Evolutionary conservation across 1,284 basidiomycete species (phyloP), one percentile per base, ranked within the genome.

Genomic region (Melampsora medusae): DNA sequence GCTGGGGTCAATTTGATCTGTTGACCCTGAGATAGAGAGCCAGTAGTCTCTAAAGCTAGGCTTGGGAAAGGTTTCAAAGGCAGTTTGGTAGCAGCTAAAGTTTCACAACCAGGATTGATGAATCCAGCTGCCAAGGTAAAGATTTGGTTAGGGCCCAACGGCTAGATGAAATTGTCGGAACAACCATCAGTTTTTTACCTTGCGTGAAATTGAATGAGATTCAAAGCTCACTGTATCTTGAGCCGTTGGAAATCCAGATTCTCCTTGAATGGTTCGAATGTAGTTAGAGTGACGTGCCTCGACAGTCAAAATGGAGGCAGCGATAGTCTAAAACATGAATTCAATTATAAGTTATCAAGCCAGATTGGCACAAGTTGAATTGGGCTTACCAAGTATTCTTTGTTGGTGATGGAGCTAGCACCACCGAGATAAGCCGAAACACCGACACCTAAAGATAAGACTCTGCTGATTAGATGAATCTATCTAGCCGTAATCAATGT

Each of bases 231-330:
- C 50, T 22, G 60, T 61, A 31, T 61, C 60, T 28, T 28, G 5
- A 17, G 60, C n/a, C 2, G 22, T 3, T 2, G 60, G 60, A 25
- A 61, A 61, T 6, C 22, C 22, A 28, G 60, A 61, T 31, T 28
- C n/a, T 25, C 60, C 60, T 28, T 25, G 14, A 53, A 53, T 22
- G 2, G 60, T n/a, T 16, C 60, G 60, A 16, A 61, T 25, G 31
- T 61, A 61, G n/a, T 4, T 33, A 16, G n/a, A 28, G 28, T 61
- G 60, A 25, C 60, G 19, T 22, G 80, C 82, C 77, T 84, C 84
- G 33, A 81, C 81, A 14, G 83, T 80, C 28, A 84, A 78, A 77
- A 85, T 82, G 59, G 82, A 77, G 9, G 67, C 84, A 4, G 85
- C 84, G 17, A 84, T 83, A 6, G 84, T 84, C 78, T 61, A 61